Conservation (phyloP, 2,329 filamentous ascomycete species). For the Fusarium tupiense region DNA sequence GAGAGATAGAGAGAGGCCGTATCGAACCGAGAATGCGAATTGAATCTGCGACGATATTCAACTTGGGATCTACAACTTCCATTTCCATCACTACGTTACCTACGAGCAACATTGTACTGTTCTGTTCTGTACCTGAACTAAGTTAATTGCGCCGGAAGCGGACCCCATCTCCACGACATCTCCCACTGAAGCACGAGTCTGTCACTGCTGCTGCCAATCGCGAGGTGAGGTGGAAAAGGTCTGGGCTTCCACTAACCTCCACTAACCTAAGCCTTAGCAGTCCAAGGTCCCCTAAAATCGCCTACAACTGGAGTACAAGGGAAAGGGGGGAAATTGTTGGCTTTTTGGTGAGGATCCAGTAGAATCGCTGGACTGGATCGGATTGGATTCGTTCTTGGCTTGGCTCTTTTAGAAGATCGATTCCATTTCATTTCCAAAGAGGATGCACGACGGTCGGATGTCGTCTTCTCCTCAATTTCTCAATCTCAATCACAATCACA, state of each 20-base stretch:
- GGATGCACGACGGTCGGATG: constrained; percentile 42
- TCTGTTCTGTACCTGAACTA: constrained; percentile 23
- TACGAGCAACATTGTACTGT: background rate
- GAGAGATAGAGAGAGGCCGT: background rate
- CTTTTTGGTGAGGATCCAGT: constrained; percentile 36
- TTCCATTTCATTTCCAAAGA: constrained; percentile 25
- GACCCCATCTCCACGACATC: constrained; percentile 32
- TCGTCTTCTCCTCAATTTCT: constrained; percentile 29
- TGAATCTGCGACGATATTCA: constrained; percentile 1
- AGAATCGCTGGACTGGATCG: constrained; percentile 27
- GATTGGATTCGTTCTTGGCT: background rate
- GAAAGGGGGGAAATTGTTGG: constrained; percentile 43
- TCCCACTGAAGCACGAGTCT: constrained; percentile 15
- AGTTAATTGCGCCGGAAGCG: constrained; percentile 30
- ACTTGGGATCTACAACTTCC: background rate
- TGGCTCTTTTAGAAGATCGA: constrained; percentile 2
- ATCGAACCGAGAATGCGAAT: constrained; percentile 9
- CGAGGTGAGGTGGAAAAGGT: constrained; percentile 24
- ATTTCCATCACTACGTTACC: background rate
- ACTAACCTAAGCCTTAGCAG: constrained; percentile 18
- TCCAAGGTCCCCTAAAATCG: constrained; percentile 32
- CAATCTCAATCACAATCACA: constrained; percentile 3
- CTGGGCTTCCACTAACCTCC: constrained; percentile 34
- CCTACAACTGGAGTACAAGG: constrained; percentile 20
- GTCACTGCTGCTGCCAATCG: constrained; percentile 9